phyloP scores from a whole-genome alignment of 306 rosid genomes.

The Lablab purpureus region DNA sequence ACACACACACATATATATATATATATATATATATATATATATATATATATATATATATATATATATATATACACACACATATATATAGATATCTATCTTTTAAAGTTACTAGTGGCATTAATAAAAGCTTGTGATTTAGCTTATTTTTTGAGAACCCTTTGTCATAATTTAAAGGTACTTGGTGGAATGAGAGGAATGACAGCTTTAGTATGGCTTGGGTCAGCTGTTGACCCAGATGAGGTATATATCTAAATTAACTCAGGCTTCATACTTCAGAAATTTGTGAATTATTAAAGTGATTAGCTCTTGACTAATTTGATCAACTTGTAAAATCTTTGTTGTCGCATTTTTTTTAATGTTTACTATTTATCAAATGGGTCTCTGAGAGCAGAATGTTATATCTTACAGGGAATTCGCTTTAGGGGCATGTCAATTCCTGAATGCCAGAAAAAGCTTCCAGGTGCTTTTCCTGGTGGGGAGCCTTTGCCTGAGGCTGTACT shows the following conservation, averaged over 20 bases:
- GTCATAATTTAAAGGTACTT: slow-evolving; percentile 66
- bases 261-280: slow-evolving; percentile 32
- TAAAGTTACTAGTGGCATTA: slow-evolving; percentile 19
- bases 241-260: slow-evolving; percentile 55
- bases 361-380: slow-evolving; percentile 32
- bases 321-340: slow-evolving; percentile 29
- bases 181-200: slow-evolving; percentile 99
- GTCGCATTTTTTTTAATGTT: slow-evolving; percentile 38
- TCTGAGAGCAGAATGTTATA: slow-evolving; percentile 45
- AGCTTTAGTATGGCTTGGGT: slow-evolving; percentile 92
- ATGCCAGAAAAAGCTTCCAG: slow-evolving; percentile 87
- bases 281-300: slow-evolving; percentile 29
- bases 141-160: slow-evolving; percentile 39
- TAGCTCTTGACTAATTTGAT: slow-evolving; percentile 1
- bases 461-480: slow-evolving; percentile 90
- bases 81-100: slow-evolving; percentile 18
- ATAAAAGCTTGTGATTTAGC: slow-evolving; percentile 32
- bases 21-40: no score
- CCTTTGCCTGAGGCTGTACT: slow-evolving; percentile 95
- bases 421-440: slow-evolving; percentile 91
- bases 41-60: no score
- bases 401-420: slow-evolving; percentile 90
- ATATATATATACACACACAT: no score
- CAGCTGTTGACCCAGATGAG: slow-evolving; percentile 98
- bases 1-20: no score